These are phyloP conservation scores for Conticribra guillardii DNA, from an alignment of 108 stramenopile species.

Conservation along the genomic window DNA sequence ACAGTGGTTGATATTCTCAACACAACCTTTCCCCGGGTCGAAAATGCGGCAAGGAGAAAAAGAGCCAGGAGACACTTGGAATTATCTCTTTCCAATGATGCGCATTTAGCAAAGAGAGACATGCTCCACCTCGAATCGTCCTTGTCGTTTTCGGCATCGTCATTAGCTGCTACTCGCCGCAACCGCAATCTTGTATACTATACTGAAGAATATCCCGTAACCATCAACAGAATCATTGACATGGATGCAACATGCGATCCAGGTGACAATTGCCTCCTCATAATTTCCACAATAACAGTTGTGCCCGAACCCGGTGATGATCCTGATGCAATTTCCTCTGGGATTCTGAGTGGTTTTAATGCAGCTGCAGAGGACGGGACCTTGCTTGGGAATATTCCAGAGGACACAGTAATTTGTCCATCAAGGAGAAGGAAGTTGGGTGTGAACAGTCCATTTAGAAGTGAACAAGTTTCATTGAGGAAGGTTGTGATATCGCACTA, in stretches of 20 bases:
- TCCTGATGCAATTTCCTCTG: conserved; percentile 29
- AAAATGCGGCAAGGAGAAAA: conserved; percentile 2
- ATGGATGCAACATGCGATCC: conserved; percentile 22
- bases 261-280: conserved; percentile 41
- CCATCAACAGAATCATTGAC: conserved; percentile 50
- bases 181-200: conserved; percentile 54
- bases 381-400: conserved; percentile 54
- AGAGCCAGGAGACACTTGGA: not conserved
- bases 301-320: conserved; percentile 62
- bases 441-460: too few species aligned
- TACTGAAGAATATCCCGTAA: conserved; percentile 47
- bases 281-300: conserved; percentile 47
- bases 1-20: conserved; percentile 57
- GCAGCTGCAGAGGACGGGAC: conserved; percentile 45
- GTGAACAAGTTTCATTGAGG: too few species aligned
- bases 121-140: conserved; percentile 14
- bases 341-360: conserved; percentile 45
- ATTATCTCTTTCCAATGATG: not conserved
- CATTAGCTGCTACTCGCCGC: not conserved
- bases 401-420: conserved; percentile 38
- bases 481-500: too few species aligned
- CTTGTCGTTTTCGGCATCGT: not conserved
- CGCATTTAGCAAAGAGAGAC: not conserved
- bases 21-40: conserved; percentile 45
- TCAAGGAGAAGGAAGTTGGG: conserved; percentile 2